Percentiles rank a stretch among this genome's conserved stretches.
Conservation (phyloP, 225 moss, liverwort and hornwort species). For the Asterella californica region DNA sequence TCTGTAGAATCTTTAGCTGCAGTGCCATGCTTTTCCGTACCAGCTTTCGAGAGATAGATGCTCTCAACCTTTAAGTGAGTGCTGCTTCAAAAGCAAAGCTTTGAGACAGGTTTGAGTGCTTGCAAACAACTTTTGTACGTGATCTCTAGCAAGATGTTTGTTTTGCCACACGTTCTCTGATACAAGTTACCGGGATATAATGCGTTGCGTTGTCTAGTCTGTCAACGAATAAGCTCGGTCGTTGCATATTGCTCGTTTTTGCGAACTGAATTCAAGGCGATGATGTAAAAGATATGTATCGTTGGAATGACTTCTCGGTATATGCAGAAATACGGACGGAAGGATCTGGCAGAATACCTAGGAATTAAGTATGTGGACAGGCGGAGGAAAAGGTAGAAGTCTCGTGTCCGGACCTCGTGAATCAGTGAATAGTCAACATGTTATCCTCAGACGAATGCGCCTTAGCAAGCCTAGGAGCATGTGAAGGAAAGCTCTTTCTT, state of each 20-base stretch:
- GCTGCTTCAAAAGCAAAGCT: too few relatives aligned
- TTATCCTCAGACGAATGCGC: too few relatives aligned
- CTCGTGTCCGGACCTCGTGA: too few relatives aligned
- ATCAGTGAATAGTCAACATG: too few relatives aligned
- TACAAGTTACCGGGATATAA: neutral
- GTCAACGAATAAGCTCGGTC: neutral
- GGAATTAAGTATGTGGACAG: slow-evolving; percentile 15
- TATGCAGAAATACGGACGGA: slow-evolving; percentile 37
- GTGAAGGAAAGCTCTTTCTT: too few relatives aligned
- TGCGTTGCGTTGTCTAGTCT: neutral
- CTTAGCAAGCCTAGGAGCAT: too few relatives aligned
- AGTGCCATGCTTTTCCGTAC: neutral
- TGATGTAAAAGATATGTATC: too few relatives aligned
- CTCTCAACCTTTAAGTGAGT: neutral
- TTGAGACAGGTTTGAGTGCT: too few relatives aligned
- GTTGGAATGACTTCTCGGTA: neutral
- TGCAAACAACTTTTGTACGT: too few relatives aligned
- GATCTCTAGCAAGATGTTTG: too few relatives aligned
- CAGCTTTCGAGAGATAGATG: neutral
- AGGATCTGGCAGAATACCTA: slow-evolving; percentile 28
- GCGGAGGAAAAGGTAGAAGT: neutral
- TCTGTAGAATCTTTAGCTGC: neutral
- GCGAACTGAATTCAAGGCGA: neutral
- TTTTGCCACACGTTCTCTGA: neutral
- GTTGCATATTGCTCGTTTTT: neutral